Evolutionary conservation across 1,284 basidiomycete species (phyloP), one percentile per base, ranked within the genome.

Genomic region (Entoloma clypeatum): DNA sequence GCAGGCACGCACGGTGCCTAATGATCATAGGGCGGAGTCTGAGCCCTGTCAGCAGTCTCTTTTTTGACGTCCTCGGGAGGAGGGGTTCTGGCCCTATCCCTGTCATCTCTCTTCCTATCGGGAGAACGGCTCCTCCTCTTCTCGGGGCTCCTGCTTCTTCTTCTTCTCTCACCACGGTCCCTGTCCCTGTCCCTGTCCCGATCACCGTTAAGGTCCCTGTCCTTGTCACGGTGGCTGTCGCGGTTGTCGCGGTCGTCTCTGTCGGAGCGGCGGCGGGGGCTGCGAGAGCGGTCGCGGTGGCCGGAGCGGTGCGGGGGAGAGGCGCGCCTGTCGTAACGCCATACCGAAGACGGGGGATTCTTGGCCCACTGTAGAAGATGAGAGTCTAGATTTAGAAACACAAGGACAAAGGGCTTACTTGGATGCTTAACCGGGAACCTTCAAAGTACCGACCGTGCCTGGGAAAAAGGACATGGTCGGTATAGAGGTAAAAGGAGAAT

Each of bases 371-470:
- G 54, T 1, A 48, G 30, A 39, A 32, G 16, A 16, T 29, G 37
- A 41, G 29, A 34, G 28, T 41, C 9, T 32, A 23, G 7, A 36
- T 19, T 19, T 5, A 18, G 17, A 19, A 5, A 4, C 21, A 25
- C 10, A 7, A 26, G 9, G 9, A 26, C 11, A 32, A 14, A 11
- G 7, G 39, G 9, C 72, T 37, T 47, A 82, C 86, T 70, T 89
- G 86, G 53, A 92, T 86, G 57, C 86, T 84, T 63, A 92, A 65
- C 19, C 87, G 80, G 41, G 76, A 74, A 17, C 89, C 89, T 62
- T 93, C 89, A 58, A 93, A 89, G 57, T 75, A 67, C 51, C 85
- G 73, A 42, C 86, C 87, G 61, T 92, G 89, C 89, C 90, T 92
- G 49, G 4, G 13, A 29, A 40, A 45, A 18, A 36, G 35, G 26